Base-by-base conservation (phyloP, 176 grass and related monocot genomes). In the Cenchrus fungigraminus region DNA sequence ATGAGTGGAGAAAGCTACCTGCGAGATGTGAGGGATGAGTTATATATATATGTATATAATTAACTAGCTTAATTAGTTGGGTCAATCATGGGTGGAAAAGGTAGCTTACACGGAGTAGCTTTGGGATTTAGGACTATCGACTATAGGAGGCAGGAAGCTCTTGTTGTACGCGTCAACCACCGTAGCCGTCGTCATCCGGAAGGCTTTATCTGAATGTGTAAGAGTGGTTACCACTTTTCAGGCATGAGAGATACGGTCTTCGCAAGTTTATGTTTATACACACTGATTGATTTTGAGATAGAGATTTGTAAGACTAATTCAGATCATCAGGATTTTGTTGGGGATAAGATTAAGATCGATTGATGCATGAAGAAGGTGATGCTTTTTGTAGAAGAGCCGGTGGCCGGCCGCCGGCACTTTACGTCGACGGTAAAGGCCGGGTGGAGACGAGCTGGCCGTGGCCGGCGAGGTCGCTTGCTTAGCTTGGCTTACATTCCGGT, bases 371-470 rank as follows among this genome's bases (percentile, higher is more conserved):
- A 9, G 10, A 29, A 55, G 9, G 13, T 25, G 52, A 45, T 59
- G 53, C 51, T 49, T 60, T 65, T 65, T 65, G 0, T 3, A 12
- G 16, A 53, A 12, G 16, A 53, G 28, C 2, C 80, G 8, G 68
- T 68, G 65, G 52, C 52, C 53, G 64, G 19, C 78, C 9, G n/a
- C 66, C 52, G 65, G 79, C 80, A 68, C 86, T 87, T 87, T 87
- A 87, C 86, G 79, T 79, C 70, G 71, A 84, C 71, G 82, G 45
- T 53, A 84, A 75, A 4, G 82, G 71, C 57, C 58, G 37, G 82
- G 12, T 74, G 70, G 69, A 29, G 20, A 16, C 4, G 32, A 69
- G 64, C 78, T 80, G 63, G 78, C 45, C 45, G 76, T 52, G 70
- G n/a, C 72, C 73, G 73, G 73, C 29, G 51, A 34, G 29, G 29